These are phyloP conservation scores for Xylariales sp. DNA, from an alignment of 2,329 filamentous ascomycete species.

Conservation along the genomic window DNA sequence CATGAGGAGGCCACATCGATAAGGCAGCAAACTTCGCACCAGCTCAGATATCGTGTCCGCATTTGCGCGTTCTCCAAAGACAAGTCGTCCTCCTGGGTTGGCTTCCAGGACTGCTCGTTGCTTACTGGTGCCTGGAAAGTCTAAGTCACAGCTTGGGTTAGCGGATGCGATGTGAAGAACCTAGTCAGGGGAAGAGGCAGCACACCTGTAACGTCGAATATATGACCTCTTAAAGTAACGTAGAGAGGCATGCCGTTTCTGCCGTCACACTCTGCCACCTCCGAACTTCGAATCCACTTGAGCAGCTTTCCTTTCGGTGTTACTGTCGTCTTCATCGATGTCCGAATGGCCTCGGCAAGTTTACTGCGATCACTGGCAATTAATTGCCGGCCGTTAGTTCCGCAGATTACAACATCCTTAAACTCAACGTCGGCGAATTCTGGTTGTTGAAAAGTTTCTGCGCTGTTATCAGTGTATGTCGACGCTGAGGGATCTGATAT, in stretches of 20 bases:
- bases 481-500: no score
- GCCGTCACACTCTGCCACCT: background rate
- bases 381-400: constrained; percentile 1
- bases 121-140: no score
- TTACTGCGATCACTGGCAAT: no score
- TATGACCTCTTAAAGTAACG: background rate
- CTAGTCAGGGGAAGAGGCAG: background rate
- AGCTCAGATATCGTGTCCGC: background rate
- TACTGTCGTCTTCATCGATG: no score
- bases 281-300: background rate
- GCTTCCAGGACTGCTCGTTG: background rate
- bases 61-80: no score
- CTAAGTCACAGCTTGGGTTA: no score
- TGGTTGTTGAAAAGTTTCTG: background rate
- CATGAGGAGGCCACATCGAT: background rate
- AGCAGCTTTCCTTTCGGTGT: constrained; percentile 1
- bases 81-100: no score
- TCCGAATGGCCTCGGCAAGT: no score
- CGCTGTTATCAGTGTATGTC: no score
- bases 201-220: constrained; percentile 4
- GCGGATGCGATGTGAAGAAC: no score
- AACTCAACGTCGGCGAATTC: background rate
- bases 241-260: background rate
- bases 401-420: background rate
- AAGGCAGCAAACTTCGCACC: background rate